Conservation (phyloP, 140 eudicot species). For the Senecio squalidus region DNA sequence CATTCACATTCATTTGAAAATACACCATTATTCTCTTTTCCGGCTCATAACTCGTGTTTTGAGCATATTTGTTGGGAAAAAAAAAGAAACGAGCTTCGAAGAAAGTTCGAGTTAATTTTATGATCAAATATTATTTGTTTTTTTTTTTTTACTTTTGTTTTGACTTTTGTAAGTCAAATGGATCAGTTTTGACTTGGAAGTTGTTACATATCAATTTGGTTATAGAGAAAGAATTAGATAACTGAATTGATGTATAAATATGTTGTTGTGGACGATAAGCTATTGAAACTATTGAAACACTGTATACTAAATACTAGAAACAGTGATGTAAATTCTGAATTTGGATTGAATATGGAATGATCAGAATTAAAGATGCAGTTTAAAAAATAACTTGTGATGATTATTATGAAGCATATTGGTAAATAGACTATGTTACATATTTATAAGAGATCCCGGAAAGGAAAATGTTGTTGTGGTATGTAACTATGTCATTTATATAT, state of each 20-base stretch:
- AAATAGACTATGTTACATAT: not conserved
- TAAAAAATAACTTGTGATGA: too few relatives aligned
- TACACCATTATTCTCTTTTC: not conserved
- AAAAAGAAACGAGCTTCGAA: not conserved
- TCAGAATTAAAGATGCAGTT: not conserved
- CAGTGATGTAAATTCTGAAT: not conserved
- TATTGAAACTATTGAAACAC: too few relatives aligned
- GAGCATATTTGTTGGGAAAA: constrained; percentile 13
- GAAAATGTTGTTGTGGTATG: not conserved
- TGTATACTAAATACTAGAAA: not conserved
- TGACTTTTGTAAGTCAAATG: not conserved
- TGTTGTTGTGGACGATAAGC: too few relatives aligned
- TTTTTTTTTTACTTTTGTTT: not conserved
- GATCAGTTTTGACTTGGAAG: not conserved
- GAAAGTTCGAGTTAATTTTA: not conserved
- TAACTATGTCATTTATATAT: not conserved
- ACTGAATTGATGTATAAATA: too few relatives aligned
- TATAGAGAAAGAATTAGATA: too few relatives aligned
- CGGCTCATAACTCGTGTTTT: constrained; percentile 4
- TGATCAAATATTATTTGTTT: not conserved
- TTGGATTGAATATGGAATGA: not conserved
- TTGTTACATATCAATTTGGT: not conserved
- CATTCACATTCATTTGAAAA: not conserved
- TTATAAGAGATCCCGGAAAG: not conserved
- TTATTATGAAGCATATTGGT: constrained; percentile 3